Evolutionary conservation across 1,284 basidiomycete genomes (phyloP), one percentile per base, ranked within the genome.

Genomic region (Mycosarcoma maydis): DNA sequence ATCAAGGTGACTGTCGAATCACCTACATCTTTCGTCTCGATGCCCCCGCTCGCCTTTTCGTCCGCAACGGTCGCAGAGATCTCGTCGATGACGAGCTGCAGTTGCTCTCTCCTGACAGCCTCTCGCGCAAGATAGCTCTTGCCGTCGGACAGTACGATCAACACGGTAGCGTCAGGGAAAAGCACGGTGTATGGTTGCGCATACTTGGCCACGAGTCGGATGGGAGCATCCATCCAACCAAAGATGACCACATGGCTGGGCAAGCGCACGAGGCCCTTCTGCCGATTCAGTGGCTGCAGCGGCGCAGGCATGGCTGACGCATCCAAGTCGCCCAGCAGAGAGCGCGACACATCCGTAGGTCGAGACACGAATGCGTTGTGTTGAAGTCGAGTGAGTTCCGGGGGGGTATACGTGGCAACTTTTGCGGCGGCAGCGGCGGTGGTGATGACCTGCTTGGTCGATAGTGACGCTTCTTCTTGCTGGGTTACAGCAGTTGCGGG

Each of bases 171-270:
- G 10, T 69, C 24, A 0, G 79, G 79, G 39, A 75, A 77, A 33
- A 77, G 59, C 30, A 66, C 53, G 0, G 57, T 47, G 50, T 80
- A 81, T 9, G 71, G 72, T 22, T 58, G 54, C 1, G 67, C 76
- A 45, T 81, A 81, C 41, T 81, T 81, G 33, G 54, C 37, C 0
- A 81, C 65, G 6, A 80, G 52, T 6, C 67, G 69, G 3, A 80
- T 48, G 9, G 77, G 65, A 0, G 73, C 78, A 45, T 80, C 73
- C 78, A 81, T 77, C 75, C 76, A 81, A 19, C 79, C 79, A 40
- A 73, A 73, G 36, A 81, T 54, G 24, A 81, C 26, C 0, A 71
- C 42, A 20, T 71, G 60, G 44, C 49, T 54, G 0, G 67, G 67
- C 1, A 24, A 20, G 6, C 39, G 34, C 7, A 29, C 29, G 6